These are phyloP conservation scores for Suillus subalutaceus DNA, from an alignment of 768 basidiomycete genomes.

Conservation along the genomic window DNA sequence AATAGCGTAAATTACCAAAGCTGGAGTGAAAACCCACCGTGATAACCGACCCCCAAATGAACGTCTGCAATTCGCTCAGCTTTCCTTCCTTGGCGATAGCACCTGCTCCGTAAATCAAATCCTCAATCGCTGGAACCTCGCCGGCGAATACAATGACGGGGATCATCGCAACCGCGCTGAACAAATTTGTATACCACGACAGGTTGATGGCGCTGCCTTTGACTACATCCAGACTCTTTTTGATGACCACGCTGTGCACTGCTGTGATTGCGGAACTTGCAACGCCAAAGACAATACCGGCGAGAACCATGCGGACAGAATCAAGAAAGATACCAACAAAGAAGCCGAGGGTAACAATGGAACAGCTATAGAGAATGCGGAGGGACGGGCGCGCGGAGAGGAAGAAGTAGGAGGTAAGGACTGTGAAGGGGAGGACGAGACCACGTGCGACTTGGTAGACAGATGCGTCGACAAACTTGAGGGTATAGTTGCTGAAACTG, in stretches of 20 bases:
- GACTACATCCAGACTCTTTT: slow-evolving; percentile 78
- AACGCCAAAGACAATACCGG: slow-evolving; percentile 83
- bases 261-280: slow-evolving; percentile 86
- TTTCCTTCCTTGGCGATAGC: slow-evolving; percentile 39
- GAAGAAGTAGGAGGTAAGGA: slow-evolving; percentile 79
- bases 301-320: slow-evolving; percentile 52
- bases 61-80: slow-evolving; percentile 58
- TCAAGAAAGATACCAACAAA: slow-evolving; percentile 88
- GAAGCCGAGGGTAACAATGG: slow-evolving; percentile 88
- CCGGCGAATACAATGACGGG: slow-evolving; percentile 78
- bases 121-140: slow-evolving; percentile 66
- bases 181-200: slow-evolving; percentile 90
- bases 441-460: slow-evolving; percentile 97
- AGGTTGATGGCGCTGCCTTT: slow-evolving; percentile 83
- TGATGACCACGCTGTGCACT: slow-evolving; percentile 92
- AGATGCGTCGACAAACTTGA: slow-evolving; percentile 93
- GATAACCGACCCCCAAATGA: slow-evolving; percentile 77
- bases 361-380: slow-evolving; percentile 74
- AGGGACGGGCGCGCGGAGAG: slow-evolving; percentile 78
- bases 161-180: slow-evolving; percentile 71
- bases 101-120: slow-evolving; percentile 58
- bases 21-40: slow-evolving; percentile 53
- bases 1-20: background rate
- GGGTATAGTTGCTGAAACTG: slow-evolving; percentile 87
- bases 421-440: slow-evolving; percentile 91